These are phyloP conservation scores for Leishmania major DNA, from an alignment of 208 protist genomes.

Conservation along the genomic window DNA sequence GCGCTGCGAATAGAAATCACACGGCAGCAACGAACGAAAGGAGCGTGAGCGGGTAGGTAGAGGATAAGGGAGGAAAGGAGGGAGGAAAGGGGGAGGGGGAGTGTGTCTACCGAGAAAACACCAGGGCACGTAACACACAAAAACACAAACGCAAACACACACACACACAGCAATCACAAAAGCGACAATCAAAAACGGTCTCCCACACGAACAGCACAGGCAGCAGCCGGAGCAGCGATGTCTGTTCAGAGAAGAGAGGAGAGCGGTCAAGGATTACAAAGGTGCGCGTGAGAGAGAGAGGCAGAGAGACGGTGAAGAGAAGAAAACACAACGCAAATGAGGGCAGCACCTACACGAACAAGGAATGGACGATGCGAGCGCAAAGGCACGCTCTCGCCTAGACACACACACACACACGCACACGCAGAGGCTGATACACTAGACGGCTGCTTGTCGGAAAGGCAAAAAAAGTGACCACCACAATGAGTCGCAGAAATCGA, in stretches of 20 bases:
- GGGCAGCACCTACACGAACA: neutral
- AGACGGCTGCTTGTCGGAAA: neutral
- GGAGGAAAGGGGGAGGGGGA: neutral
- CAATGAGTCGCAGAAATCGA: neutral
- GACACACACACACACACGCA: neutral
- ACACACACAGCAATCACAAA: neutral
- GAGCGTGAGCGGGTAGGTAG: neutral
- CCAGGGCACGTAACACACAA: neutral
- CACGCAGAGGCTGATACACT: neutral
- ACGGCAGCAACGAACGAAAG: neutral
- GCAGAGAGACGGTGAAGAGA: neutral
- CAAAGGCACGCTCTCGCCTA: neutral
- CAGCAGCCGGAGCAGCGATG: neutral
- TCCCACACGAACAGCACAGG: neutral
- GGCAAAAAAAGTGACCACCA: neutral
- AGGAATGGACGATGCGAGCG: neutral
- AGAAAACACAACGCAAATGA: neutral
- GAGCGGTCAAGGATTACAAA: neutral
- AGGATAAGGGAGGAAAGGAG: neutral
- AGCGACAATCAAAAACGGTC: neutral
- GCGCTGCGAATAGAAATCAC: neutral
- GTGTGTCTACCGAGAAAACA: neutral
- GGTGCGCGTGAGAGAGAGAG: neutral
- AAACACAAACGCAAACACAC: constrained; percentile 9
- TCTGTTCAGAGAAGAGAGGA: neutral